Percentiles rank a stretch among this genome's conserved stretches.
These are phyloP conservation scores for Blastobotrys proliferans DNA, from an alignment of 1,139 yeast genomes.

Conservation along the genomic window DNA sequence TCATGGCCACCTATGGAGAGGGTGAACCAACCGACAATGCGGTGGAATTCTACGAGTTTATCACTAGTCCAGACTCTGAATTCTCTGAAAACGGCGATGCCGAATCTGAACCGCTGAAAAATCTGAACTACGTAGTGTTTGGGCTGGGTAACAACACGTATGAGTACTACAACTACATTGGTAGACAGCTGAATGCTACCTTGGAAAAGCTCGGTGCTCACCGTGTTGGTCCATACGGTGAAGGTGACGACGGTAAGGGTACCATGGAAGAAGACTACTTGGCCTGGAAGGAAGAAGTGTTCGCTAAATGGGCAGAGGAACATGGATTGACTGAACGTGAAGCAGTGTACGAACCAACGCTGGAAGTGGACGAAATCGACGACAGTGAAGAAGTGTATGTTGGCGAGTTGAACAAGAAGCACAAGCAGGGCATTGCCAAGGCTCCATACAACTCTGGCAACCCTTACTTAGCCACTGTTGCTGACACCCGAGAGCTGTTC, in stretches of 20 bases:
- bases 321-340: slow-evolving; percentile 73
- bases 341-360: slow-evolving; percentile 68
- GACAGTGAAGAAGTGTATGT: slow-evolving; percentile 50
- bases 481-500: slow-evolving; percentile 65
- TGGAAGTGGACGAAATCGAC: slow-evolving; percentile 42
- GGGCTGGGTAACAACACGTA: slow-evolving; percentile 94
- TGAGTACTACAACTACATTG: slow-evolving; percentile 84
- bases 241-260: slow-evolving; percentile 94
- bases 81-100: slow-evolving; percentile 39
- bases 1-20: slow-evolving; percentile 94
- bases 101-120: slow-evolving; percentile 59
- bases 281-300: slow-evolving; percentile 81
- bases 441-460: slow-evolving; percentile 84
- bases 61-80: slow-evolving; percentile 33
- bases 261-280: slow-evolving; percentile 93
- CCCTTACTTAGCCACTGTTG: slow-evolving; percentile 76
- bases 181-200: slow-evolving; percentile 53
- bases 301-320: slow-evolving; percentile 61
- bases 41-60: slow-evolving; percentile 53
- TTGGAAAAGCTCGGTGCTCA: slow-evolving; percentile 63
- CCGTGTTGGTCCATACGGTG: slow-evolving; percentile 68
- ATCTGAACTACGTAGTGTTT: slow-evolving; percentile 66
- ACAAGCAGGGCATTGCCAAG: slow-evolving; percentile 47
- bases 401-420: slow-evolving; percentile 80
- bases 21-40: slow-evolving; percentile 98